Evolutionary conservation across 805 yeast species (phyloP).

Genomic region (Wickerhamomyces bisporus): DNA sequence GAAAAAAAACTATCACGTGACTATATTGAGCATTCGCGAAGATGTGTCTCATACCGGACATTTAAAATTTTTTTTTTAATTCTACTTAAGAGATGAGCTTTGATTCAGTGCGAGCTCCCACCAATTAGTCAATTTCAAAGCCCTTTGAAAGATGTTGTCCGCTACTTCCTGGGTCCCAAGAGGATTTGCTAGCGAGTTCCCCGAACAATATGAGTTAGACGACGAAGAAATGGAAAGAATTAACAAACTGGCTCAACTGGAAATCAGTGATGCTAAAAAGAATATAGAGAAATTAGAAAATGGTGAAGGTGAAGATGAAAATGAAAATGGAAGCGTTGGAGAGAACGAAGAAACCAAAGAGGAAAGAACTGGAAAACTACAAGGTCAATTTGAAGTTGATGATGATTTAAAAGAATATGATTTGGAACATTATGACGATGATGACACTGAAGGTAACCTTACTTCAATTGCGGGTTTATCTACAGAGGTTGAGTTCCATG

Average conservation of each 20-base stretch:
- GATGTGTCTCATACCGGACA: not conserved
- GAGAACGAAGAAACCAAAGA: slow-evolving; percentile 17
- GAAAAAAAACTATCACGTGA: too few species aligned
- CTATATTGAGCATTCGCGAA: too few species aligned
- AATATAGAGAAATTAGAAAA: slow-evolving; percentile 48
- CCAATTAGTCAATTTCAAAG: not conserved
- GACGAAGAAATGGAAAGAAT: slow-evolving; percentile 93
- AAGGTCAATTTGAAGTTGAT: slow-evolving; percentile 58
- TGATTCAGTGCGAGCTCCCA: too few species aligned
- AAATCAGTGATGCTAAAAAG: slow-evolving; percentile 69
- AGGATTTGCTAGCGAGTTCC: slow-evolving; percentile 91
- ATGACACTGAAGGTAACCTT: slow-evolving; percentile 53
- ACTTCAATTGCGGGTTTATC: slow-evolving; percentile 70
- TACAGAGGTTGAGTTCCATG: slow-evolving; percentile 55
- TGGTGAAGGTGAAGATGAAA: slow-evolving; percentile 4
- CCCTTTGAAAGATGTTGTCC: slow-evolving; percentile 63
- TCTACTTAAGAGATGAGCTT: slow-evolving; percentile 14
- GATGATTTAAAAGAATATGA: slow-evolving; percentile 88
- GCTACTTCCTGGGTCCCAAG: slow-evolving; percentile 95
- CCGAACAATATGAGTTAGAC: slow-evolving; percentile 79
- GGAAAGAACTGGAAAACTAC: slow-evolving; percentile 25
- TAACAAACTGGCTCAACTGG: slow-evolving; percentile 75
- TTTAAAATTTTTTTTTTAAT: not conserved
- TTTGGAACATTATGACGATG: slow-evolving; percentile 78
- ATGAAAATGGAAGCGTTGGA: slow-evolving; percentile 21